These are phyloP conservation scores for Psidium guajava DNA, from an alignment of 345 rosid genomes.

Conservation along the genomic window DNA sequence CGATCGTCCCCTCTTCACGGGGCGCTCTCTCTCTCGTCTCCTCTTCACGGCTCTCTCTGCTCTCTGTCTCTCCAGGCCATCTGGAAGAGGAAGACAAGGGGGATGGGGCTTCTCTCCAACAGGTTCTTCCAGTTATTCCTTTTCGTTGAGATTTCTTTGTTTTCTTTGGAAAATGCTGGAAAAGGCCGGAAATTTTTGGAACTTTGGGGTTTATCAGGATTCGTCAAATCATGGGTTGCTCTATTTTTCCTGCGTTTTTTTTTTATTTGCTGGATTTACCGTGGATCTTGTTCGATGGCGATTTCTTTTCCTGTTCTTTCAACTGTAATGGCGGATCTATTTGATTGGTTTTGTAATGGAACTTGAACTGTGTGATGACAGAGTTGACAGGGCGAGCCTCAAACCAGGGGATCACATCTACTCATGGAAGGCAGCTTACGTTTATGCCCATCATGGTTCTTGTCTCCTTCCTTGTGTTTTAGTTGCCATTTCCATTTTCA, in stretches of 20 bases:
- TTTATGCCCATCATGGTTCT: conserved; percentile 86
- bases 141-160: background rate
- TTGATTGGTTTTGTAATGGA: background rate
- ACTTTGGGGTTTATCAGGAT: background rate
- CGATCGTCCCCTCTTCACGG: background rate
- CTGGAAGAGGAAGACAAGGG: background rate
- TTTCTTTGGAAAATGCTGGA: background rate
- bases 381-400: conserved; percentile 40
- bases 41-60: background rate
- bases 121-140: background rate
- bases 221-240: background rate
- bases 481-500: background rate
- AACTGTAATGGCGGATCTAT: background rate
- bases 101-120: conserved; percentile 13
- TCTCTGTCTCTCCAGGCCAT: background rate
- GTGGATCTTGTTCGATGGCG: background rate
- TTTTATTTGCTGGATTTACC: background rate
- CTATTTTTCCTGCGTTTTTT: background rate
- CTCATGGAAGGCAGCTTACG: conserved; percentile 81
- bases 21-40: background rate
- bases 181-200: background rate
- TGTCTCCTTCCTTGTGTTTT: background rate
- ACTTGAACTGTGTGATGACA: conserved; percentile 8
- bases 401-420: conserved; percentile 89
- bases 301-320: background rate